Evolutionary conservation across 371 early-diverging fungal species (phyloP).

Genomic region (Nematocida sp.): DNA sequence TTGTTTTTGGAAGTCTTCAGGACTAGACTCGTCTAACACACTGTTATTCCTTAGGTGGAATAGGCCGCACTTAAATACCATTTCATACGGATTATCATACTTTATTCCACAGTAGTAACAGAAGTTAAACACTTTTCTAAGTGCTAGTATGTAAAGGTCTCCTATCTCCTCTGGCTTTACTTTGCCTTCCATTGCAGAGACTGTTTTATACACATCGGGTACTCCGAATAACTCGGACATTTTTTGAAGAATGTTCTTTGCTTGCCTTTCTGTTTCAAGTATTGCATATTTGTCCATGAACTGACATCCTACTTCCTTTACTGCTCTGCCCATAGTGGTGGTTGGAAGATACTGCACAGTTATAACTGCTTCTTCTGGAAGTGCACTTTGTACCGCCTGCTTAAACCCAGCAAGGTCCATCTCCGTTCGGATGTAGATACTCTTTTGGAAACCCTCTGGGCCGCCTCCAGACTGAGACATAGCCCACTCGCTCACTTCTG

Average conservation of each 20-base stretch:
- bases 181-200: constrained; percentile 17
- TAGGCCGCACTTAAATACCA: constrained; percentile 37
- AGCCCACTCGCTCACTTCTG: neutral
- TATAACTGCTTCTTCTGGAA: neutral
- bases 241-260: constrained; percentile 28
- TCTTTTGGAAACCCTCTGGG: constrained; percentile 11
- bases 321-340: neutral
- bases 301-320: constrained; percentile 22
- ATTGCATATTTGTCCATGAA: constrained; percentile 30
- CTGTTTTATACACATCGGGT: constrained; percentile 35
- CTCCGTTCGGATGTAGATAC: constrained; percentile 18
- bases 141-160: constrained; percentile 47
- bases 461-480: constrained; percentile 29
- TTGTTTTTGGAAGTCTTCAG: neutral
- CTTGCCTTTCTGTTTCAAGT: constrained; percentile 1
- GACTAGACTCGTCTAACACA: constrained; percentile 30
- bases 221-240: constrained; percentile 40
- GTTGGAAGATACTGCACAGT: constrained; percentile 15
- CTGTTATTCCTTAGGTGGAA: constrained; percentile 27
- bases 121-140: constrained; percentile 49
- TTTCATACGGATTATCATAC: constrained; percentile 48
- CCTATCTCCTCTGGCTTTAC: neutral
- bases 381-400: neutral
- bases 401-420: neutral
- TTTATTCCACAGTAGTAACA: constrained; percentile 56